phyloP scores from a whole-genome alignment of 805 yeast genomes.

The Metschnikowia hibisci region DNA sequence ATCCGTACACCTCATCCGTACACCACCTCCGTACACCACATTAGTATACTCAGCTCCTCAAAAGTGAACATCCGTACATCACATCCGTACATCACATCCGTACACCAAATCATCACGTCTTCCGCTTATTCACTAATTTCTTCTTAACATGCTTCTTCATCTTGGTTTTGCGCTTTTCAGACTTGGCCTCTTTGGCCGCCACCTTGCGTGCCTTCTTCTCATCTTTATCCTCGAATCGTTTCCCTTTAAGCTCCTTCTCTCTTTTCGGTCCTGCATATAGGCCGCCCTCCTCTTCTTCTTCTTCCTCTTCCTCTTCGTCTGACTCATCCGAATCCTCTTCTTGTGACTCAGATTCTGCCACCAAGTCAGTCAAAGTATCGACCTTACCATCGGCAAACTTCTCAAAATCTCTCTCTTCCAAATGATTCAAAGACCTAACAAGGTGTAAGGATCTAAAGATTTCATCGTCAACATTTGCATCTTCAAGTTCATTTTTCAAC shows the following conservation, averaged over 20 bases:
- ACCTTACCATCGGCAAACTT: slow-evolving; percentile 77
- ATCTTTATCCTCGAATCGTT: slow-evolving; percentile 76
- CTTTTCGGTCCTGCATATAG: slow-evolving; percentile 20
- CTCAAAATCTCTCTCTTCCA: slow-evolving; percentile 86
- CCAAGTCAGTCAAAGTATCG: slow-evolving; percentile 66
- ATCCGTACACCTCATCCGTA: neutral
- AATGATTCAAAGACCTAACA: slow-evolving; percentile 73
- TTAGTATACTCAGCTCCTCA: too few relatives aligned
- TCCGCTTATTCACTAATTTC: slow-evolving; percentile 54
- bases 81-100: neutral
- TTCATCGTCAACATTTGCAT: slow-evolving; percentile 68
- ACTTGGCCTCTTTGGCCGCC: slow-evolving; percentile 69
- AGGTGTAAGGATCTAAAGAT: slow-evolving; percentile 78
- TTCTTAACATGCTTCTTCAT: slow-evolving; percentile 82
- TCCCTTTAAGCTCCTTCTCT: slow-evolving; percentile 51
- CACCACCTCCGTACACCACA: too few relatives aligned
- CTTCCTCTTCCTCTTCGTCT: slow-evolving; percentile 26
- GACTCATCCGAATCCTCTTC: slow-evolving; percentile 3
- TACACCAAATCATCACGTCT: slow-evolving; percentile 13
- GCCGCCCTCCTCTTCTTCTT: slow-evolving; percentile 21
- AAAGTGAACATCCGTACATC: slow-evolving; percentile 1
- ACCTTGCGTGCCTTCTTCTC: slow-evolving; percentile 70
- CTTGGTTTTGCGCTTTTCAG: slow-evolving; percentile 75
- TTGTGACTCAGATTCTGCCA: slow-evolving; percentile 25
- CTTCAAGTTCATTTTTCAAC: slow-evolving; percentile 48